phyloP scores from a whole-genome alignment of 1,139 yeast genomes.

The Nadsonia commutata region DNA sequence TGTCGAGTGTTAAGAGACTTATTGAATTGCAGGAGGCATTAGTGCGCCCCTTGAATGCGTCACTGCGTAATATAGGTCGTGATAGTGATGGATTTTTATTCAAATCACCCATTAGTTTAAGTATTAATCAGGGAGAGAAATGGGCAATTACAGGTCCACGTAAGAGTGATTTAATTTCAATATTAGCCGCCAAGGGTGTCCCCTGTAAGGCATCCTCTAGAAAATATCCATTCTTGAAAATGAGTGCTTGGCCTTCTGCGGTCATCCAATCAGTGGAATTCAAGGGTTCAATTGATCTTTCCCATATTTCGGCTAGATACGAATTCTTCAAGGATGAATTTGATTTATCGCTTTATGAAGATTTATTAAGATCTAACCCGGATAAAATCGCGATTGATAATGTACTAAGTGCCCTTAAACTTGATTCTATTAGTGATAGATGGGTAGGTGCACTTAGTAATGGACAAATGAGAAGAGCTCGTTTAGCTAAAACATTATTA shows the following conservation, averaged over 20 bases:
- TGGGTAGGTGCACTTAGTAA: slow-evolving; percentile 85
- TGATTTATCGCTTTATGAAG: slow-evolving; percentile 58
- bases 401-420: slow-evolving; percentile 37
- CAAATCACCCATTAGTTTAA: slow-evolving; percentile 17
- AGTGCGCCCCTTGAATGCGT: slow-evolving; percentile 1
- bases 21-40: neutral
- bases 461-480: slow-evolving; percentile 85
- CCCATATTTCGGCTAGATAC: slow-evolving; percentile 78
- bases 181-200: slow-evolving; percentile 33
- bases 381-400: slow-evolving; percentile 23
- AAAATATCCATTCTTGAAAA: slow-evolving; percentile 37
- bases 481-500: slow-evolving; percentile 63
- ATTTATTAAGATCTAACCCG: slow-evolving; percentile 29
- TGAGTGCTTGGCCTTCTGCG: slow-evolving; percentile 31
- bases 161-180: slow-evolving; percentile 30
- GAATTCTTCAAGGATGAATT: slow-evolving; percentile 75
- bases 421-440: slow-evolving; percentile 43
- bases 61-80: slow-evolving; percentile 1
- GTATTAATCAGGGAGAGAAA: slow-evolving; percentile 23
- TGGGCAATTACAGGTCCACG: slow-evolving; percentile 40
- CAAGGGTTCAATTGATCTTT: slow-evolving; percentile 44
- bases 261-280: slow-evolving; percentile 46
- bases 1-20: no score
- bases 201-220: slow-evolving; percentile 41
- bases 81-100: slow-evolving; percentile 9